Percentiles rank a stretch among this genome's conserved stretches.
Evolutionary conservation across 2,329 filamentous ascomycete genomes (phyloP).

Genomic region (Fusarium albosuccineum): DNA sequence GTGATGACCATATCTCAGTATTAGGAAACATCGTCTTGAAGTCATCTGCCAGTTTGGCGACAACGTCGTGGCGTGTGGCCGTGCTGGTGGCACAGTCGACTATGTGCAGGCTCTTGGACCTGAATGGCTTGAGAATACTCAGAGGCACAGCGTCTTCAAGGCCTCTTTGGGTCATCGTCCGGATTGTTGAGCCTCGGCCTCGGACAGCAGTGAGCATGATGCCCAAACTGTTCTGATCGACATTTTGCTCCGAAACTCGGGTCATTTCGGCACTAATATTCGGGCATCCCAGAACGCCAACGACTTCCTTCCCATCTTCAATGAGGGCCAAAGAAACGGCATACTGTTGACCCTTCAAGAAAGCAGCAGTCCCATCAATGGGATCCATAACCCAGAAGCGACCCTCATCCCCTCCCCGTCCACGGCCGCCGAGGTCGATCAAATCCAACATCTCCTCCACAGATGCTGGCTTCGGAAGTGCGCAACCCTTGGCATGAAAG

Average conservation of each 20-base stretch:
- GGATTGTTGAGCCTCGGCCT: slow-evolving; percentile 49
- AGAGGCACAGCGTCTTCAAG: slow-evolving; percentile 41
- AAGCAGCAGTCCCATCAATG: slow-evolving; percentile 74
- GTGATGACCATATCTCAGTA: slow-evolving; percentile 56
- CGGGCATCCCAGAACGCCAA: slow-evolving; percentile 73
- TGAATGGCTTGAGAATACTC: slow-evolving; percentile 34
- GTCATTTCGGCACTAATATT: slow-evolving; percentile 62
- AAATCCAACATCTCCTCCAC: slow-evolving; percentile 69
- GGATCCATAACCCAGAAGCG: slow-evolving; percentile 74
- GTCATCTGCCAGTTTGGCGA: slow-evolving; percentile 44
- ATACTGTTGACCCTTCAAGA: slow-evolving; percentile 72
- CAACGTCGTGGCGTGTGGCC: slow-evolving; percentile 50
- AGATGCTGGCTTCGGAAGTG: slow-evolving; percentile 53
- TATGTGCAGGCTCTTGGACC: slow-evolving; percentile 46
- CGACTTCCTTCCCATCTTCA: slow-evolving; percentile 66
- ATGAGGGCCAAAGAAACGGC: slow-evolving; percentile 71
- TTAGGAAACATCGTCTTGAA: slow-evolving; percentile 52
- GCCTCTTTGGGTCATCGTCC: slow-evolving; percentile 40
- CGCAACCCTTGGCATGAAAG: slow-evolving; percentile 18
- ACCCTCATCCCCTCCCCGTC: slow-evolving; percentile 51
- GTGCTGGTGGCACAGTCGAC: slow-evolving; percentile 52
- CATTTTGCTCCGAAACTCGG: slow-evolving; percentile 50
- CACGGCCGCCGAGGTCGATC: slow-evolving; percentile 69
- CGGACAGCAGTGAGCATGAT: slow-evolving; percentile 52
- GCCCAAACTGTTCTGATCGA: slow-evolving; percentile 51